Evolutionary conservation across 23 red algal genomes (phyloP).

Genomic region (Gracilaria gracilis): DNA sequence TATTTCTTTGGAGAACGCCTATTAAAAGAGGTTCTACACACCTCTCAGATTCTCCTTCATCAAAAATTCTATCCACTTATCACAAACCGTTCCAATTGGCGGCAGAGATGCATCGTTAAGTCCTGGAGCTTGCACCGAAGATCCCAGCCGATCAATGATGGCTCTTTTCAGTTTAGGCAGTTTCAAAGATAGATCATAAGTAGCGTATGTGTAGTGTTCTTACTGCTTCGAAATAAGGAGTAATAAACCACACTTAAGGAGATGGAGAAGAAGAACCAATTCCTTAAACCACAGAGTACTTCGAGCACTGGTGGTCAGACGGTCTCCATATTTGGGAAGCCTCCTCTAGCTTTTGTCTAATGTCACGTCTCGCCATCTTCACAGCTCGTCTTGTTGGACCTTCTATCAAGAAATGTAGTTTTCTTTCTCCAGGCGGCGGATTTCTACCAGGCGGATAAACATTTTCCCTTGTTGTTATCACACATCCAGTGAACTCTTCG

Average conservation of each 20-base stretch:
- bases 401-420: slow-evolving; percentile 92
- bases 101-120: slow-evolving; percentile 51
- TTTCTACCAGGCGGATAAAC: slow-evolving; percentile 87
- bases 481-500: slow-evolving; percentile 86
- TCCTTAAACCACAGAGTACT: slow-evolving; percentile 87
- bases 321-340: slow-evolving; percentile 70
- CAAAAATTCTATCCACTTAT: slow-evolving; percentile 94
- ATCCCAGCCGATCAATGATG: slow-evolving; percentile 62
- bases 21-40: no score
- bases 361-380: slow-evolving; percentile 77
- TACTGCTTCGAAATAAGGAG: no score
- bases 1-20: neutral
- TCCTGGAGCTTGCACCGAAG: slow-evolving; percentile 73
- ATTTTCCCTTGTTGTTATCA: slow-evolving; percentile 80
- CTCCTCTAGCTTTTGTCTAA: slow-evolving; percentile 88
- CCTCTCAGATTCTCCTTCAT: slow-evolving; percentile 88
- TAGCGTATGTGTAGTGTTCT: no score
- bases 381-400: slow-evolving; percentile 82
- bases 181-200: no score
- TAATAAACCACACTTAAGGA: no score
- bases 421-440: slow-evolving; percentile 82
- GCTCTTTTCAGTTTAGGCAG: no score
- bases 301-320: slow-evolving; percentile 76
- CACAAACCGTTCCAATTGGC: slow-evolving; percentile 73
- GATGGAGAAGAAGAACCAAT: no score